phyloP scores from a whole-genome alignment of 2,329 filamentous ascomycete species.

The Chaetomium sp. region DNA sequence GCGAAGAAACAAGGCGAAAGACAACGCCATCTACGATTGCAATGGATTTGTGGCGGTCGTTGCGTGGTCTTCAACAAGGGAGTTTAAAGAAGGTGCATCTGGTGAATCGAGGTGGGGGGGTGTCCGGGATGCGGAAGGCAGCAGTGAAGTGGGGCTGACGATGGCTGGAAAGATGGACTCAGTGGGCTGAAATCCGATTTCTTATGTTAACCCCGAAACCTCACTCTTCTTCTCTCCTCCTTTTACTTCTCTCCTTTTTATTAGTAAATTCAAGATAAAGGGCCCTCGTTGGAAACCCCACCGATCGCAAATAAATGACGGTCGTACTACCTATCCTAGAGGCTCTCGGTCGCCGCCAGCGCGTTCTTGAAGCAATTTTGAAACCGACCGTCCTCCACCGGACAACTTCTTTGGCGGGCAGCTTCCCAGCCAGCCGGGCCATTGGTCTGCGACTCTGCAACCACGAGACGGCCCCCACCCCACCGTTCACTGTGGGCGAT shows the following conservation, averaged over 20 bases:
- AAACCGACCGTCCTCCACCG: neutral
- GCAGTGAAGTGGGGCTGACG: slow-evolving; percentile 16
- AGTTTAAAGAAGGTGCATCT: neutral
- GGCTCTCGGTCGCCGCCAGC: neutral
- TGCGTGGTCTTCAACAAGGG: neutral
- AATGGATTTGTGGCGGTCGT: neutral
- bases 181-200: neutral
- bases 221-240: neutral
- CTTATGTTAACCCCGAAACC: neutral
- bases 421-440: neutral
- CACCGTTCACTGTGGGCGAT: neutral
- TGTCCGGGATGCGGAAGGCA: slow-evolving; percentile 1
- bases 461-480: neutral
- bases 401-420: neutral
- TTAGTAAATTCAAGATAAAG: neutral
- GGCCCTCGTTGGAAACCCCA: neutral
- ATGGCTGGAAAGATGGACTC: slow-evolving; percentile 15
- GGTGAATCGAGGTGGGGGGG: slow-evolving; percentile 1
- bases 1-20: neutral
- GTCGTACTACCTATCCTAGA: neutral
- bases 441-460: neutral
- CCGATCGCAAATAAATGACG: neutral
- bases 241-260: neutral
- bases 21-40: neutral
- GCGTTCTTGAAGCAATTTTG: neutral